Evolutionary conservation across 2,329 filamentous ascomycete species (phyloP).

Genomic region (Fusarium papillatum): DNA sequence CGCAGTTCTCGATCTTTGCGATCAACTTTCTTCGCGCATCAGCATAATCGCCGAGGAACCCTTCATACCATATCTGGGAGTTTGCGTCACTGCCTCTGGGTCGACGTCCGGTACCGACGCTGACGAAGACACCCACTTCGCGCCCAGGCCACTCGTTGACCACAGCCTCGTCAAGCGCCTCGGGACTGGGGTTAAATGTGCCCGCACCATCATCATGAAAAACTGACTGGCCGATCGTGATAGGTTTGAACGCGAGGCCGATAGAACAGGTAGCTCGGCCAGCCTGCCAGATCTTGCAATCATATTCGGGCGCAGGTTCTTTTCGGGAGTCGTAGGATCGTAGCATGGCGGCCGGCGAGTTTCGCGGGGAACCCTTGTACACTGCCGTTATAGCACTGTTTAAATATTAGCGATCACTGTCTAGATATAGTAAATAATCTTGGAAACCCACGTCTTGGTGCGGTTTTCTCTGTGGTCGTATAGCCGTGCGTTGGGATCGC

Average conservation of each 20-base stretch:
- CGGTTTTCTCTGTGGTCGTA: constrained; percentile 90
- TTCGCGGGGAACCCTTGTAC: constrained; percentile 84
- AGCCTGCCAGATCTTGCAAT: constrained; percentile 97
- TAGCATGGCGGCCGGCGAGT: constrained; percentile 78
- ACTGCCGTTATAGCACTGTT: constrained; percentile 90
- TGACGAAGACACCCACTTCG: constrained; percentile 92
- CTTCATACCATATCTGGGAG: constrained; percentile 91
- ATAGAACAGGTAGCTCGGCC: constrained; percentile 95
- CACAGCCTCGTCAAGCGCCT: constrained; percentile 89
- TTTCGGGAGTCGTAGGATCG: constrained; percentile 96
- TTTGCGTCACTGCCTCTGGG: constrained; percentile 75
- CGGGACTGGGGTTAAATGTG: constrained; percentile 91
- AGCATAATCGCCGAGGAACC: constrained; percentile 91
- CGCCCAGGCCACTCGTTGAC: constrained; percentile 96
- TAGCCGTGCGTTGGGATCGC: constrained; percentile 87
- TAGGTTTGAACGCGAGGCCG: constrained; percentile 94
- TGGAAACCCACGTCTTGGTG: constrained; percentile 83
- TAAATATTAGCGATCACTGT: constrained; percentile 22
- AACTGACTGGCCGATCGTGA: constrained; percentile 91
- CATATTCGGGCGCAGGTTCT: constrained; percentile 90
- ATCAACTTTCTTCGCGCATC: constrained; percentile 90
- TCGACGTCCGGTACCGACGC: constrained; percentile 93
- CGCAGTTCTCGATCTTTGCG: constrained; percentile 94
- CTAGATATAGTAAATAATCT: background rate
- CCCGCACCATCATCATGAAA: constrained; percentile 95